A percentile compares a stretch with the other conserved stretches of the same genome.
Conservation (phyloP, 2,329 filamentous ascomycete species). For the Xenoacremonium recifei region DNA sequence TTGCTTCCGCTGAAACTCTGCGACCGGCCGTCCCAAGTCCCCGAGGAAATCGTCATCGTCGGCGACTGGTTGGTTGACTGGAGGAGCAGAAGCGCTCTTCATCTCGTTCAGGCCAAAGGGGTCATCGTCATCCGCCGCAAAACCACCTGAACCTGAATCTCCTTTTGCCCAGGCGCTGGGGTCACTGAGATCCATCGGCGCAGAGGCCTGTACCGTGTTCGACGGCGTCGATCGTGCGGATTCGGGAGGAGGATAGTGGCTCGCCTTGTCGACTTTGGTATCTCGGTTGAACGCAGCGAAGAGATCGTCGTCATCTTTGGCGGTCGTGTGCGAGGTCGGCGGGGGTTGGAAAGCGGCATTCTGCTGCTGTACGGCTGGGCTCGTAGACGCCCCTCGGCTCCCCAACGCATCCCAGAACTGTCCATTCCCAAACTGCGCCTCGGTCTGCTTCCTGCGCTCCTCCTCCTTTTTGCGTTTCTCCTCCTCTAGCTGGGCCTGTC, state of each 20-base stretch:
- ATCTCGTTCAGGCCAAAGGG: conserved; percentile 78
- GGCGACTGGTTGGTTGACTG: conserved; percentile 27
- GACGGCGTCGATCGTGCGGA: conserved; percentile 46
- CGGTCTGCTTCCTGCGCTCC: conserved; percentile 67
- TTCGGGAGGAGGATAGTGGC: conserved; percentile 58
- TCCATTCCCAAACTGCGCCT: conserved; percentile 74
- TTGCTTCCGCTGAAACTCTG: conserved; percentile 56
- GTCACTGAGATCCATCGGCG: conserved; percentile 50
- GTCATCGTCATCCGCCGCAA: conserved; percentile 74
- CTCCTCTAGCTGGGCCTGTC: conserved; percentile 65
- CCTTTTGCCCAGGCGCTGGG: conserved; percentile 51
- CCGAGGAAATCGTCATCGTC: conserved; percentile 67
- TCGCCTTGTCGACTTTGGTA: conserved; percentile 66
- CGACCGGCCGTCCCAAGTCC: conserved; percentile 62
- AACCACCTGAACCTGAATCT: conserved; percentile 29
- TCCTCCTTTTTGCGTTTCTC: conserved; percentile 72
- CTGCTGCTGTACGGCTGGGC: conserved; percentile 24
- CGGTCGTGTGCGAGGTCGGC: conserved; percentile 10
- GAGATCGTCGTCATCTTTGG: conserved; percentile 57
- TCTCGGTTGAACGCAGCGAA: conserved; percentile 67
- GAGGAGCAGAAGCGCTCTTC: conserved; percentile 37
- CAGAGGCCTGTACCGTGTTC: conserved; percentile 30
- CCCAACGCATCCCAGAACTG: conserved; percentile 76
- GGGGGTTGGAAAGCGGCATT: conserved; percentile 5
- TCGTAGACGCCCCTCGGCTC: conserved; percentile 42